Evolutionary conservation across 257 asterid species (phyloP), one percentile per base, ranked within the genome.

Genomic region (Lavandula angustifolia): DNA sequence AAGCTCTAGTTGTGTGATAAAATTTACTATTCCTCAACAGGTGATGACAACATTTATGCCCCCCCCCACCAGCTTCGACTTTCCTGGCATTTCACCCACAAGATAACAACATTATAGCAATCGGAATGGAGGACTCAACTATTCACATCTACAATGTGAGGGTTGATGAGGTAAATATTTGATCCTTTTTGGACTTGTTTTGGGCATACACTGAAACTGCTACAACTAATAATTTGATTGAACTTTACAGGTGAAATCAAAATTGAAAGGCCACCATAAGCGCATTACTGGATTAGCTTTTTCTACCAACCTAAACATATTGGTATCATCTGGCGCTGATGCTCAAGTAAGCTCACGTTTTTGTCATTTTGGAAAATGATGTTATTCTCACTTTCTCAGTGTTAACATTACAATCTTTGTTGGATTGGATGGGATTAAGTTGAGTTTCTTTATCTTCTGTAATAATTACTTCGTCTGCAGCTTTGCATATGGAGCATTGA

Each of bases 111-210:
- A 84, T 89, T 54, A 83, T 92, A 52, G 98, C 96, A 41, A 87
- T 92, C 69, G 98, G 98, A 72, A 89, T 89, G 98, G 98, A 89
- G 78, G 98, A 92, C 73, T 92, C 98, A 35, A 89, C 96, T 54
- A 92, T 92, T 78, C 98, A 89, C 86, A 89, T 92, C 64, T 92
- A 87, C 76, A 87, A 92, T 60, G 96, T 92, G 64, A 71, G 98
- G 79, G 91, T 87, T 9, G 98, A 89, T 67, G 98, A 89, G 96
- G 96, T 87, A 84, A 38, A 12, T 34, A 32, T 43, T 60, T 6
- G 9, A 6, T 27, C 59, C 53, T 35, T 50, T 67, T 67, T 52
- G 46, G 49, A 60, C 60, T 52, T 10, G 18, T 63, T 27, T 66
- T n/a, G 49, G 34, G 31, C 3, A n/a, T 11, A 4, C 40, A 8